Evolutionary conservation across 192 early-diverging fungal species (phyloP).

Genomic region (Spizellomyces sp.): DNA sequence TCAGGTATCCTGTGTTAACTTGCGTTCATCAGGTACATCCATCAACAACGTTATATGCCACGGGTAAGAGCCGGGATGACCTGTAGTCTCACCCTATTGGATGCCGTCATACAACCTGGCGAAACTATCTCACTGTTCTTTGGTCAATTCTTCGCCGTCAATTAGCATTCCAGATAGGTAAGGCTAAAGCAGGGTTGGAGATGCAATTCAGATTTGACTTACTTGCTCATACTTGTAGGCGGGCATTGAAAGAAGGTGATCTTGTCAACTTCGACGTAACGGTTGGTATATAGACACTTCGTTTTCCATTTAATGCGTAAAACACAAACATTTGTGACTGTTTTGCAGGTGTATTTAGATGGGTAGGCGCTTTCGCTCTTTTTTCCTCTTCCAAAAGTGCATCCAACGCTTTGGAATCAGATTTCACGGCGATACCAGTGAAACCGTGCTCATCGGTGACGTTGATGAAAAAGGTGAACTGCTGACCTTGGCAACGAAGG

Average conservation of each 20-base stretch:
- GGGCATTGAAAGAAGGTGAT: conserved; percentile 67
- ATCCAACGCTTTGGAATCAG: not conserved
- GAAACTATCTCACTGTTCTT: not conserved
- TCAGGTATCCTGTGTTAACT: not conserved
- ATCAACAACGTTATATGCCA: conserved; percentile 86
- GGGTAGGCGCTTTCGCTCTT: conserved; percentile 36
- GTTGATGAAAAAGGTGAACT: conserved; percentile 58
- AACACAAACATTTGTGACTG: too few species aligned
- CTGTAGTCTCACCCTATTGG: not conserved
- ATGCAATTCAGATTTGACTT: too few species aligned
- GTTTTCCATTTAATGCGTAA: too few species aligned
- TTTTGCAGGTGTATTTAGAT: conserved; percentile 49
- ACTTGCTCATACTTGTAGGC: conserved; percentile 24
- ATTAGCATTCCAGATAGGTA: conserved; percentile 40
- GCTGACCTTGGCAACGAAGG: conserved; percentile 59
- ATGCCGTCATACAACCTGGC: not conserved
- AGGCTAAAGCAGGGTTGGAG: not conserved
- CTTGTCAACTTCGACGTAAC: conserved; percentile 83
- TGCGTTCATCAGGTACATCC: conserved; percentile 53
- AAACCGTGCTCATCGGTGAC: conserved; percentile 64
- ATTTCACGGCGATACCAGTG: conserved; percentile 75
- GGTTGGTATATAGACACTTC: conserved; percentile 24
- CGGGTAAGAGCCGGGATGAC: conserved; percentile 44
- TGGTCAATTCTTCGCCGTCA: too few species aligned
- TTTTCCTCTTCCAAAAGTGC: too few species aligned